Evolutionary conservation across 345 rosid genomes (phyloP), one percentile per base, ranked within the genome.

Genomic region (Citrus hindsii): DNA sequence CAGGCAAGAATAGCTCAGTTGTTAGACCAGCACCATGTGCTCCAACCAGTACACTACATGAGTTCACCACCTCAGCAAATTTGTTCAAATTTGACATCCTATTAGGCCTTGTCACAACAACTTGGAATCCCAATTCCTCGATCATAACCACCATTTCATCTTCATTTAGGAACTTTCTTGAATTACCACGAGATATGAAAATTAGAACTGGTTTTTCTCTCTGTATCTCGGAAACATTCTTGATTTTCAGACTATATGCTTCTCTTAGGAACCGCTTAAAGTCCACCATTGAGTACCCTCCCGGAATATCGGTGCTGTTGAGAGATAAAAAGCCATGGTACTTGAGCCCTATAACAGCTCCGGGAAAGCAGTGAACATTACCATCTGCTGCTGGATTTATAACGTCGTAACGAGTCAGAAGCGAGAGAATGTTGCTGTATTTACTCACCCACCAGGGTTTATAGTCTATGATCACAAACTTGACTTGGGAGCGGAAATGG

Each of bases 21-120:
- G 91, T 69, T 27, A 88, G 73, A 33, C 89, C 89, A 9, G 88
- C 88, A 35, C 91, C 89, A 18, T 88, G 91, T 42, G 66, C 80
- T 27, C 86, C 91, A 25, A 83, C 82, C 76, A 86, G 66, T 12
- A 83, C 68, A 64, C 78, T 77, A 19, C 89, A 85, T 0, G 88
- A 82, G 64, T 84, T 82, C 19, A 86, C 51, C 2, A 62, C 65
- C 83, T 71, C 55, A 0, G 85, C 30, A 22, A 71, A 69, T 65
- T 64, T 63, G 53, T 78, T 85, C 74, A 87, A 78, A 59, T 82
- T 84, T 9, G 79, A 82, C 83, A 75, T 79, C 42, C 21, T 64
- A n/a, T 69, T 73, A 60, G 84, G 75, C 65, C 51, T 67, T 6
- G 82, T 42, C 27, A 71, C 42, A 7, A 65, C 53, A 2, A 88